Base-by-base conservation (phyloP, 371 early-diverging fungal species). In the Lichtheimia ornata region DNA sequence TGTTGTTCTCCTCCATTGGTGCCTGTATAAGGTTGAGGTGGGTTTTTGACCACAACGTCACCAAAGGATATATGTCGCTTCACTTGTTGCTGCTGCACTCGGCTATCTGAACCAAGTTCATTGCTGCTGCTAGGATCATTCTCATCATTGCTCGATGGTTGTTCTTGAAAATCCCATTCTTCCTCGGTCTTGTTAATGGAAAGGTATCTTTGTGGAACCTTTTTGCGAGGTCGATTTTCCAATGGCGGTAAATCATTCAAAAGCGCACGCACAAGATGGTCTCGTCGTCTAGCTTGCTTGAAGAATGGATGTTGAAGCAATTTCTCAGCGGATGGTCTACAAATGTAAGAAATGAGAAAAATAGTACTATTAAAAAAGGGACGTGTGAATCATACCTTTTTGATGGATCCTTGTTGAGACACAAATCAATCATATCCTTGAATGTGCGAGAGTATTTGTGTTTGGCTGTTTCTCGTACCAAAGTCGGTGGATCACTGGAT, bases 401-500 rank as follows among this genome's bases (percentile, higher is more conserved):
- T 11, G 77, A 53, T 3, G 94, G 93, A 59, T 93, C 93, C 60
- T 92, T 93, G 50, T 86, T 81, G 47, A 95, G 74, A 67, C 95
- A 94, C n/a, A 68, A 35, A 73, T 93, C 94, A 56, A 94, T 91
- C 90, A 95, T 87, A 49, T 95, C 94, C 69, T 93, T 92, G 59
- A 94, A 89, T 17, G 75, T 42, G 56, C 87, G 91, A 9, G 89
- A 82, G 69, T 86, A 94, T 59, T 88, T 90, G 76, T 91, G 83
- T 57, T 79, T 84, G 0, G 89, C 84, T 6, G 81, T 73, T 45
- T 92, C 92, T 59, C 92, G 83, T 56, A 88, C 88, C 58, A 95
- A 70, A 6, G 93, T 93, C 1, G 95, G 95, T 14, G 95, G 94
- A 42, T 92, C 92, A 64, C 88, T 90, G 22, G 90, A 89, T n/a